Evolutionary conservation across 2,329 filamentous ascomycete species (phyloP).

Genomic region (Cadophora sp.): DNA sequence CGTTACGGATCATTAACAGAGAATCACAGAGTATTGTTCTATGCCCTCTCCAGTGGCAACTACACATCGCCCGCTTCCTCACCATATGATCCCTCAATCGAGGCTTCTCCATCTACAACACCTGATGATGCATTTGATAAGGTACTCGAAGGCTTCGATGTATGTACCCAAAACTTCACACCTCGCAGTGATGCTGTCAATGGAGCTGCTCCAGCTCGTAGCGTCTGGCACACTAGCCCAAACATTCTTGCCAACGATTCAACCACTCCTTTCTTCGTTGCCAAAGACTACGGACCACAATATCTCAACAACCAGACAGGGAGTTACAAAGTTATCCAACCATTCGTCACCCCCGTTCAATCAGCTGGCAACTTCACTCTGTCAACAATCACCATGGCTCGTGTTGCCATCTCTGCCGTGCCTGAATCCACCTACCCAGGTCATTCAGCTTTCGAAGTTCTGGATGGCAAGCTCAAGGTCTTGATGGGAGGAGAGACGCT

Average conservation of each 20-base stretch:
- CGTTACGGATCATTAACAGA: background rate
- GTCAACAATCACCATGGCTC: conserved; percentile 51
- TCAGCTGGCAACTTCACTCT: conserved; percentile 52
- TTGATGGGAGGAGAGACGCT: conserved; percentile 45
- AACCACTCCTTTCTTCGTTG: conserved; percentile 51
- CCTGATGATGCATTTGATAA: conserved; percentile 44
- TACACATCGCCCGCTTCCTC: conserved; percentile 47
- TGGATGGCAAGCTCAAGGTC: conserved; percentile 48
- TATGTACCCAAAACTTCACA: conserved; percentile 51
- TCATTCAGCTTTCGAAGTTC: conserved; percentile 49
- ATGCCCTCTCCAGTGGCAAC: conserved; percentile 47
- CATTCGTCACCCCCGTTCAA: conserved; percentile 51
- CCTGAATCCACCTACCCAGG: conserved; percentile 41
- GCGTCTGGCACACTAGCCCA: conserved; percentile 49
- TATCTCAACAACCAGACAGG: conserved; percentile 47
- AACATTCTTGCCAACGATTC: conserved; percentile 46
- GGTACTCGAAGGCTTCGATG: conserved; percentile 50
- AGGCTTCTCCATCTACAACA: conserved; percentile 13
- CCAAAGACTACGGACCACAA: conserved; percentile 55
- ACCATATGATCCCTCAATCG: conserved; percentile 47
- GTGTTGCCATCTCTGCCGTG: conserved; percentile 28
- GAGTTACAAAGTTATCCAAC: conserved; percentile 53
- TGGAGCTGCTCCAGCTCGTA: conserved; percentile 47
- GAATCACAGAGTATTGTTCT: conserved; percentile 47
- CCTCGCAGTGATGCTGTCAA: conserved; percentile 51